Evolutionary conservation across 2,329 filamentous ascomycete species (phyloP).

Genomic region (Cladosporium halotolerans): DNA sequence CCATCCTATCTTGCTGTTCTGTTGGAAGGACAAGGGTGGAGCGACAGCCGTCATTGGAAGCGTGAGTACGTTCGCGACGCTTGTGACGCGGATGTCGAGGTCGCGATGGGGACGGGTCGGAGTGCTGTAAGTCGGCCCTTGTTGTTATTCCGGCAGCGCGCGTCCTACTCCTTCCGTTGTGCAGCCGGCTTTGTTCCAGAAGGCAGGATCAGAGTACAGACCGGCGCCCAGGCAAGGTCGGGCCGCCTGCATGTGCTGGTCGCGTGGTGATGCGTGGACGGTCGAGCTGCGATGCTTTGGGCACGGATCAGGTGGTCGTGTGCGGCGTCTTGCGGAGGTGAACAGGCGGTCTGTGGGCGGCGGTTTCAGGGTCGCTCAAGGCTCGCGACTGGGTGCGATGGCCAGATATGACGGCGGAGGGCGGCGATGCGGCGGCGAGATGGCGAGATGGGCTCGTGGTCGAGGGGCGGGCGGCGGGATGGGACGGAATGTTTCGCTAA

Average conservation of each 20-base stretch:
- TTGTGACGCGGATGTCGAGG: neutral
- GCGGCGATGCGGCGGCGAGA: neutral
- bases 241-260: slow-evolving; percentile 8
- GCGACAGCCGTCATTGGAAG: slow-evolving; percentile 59
- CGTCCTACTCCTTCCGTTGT: neutral
- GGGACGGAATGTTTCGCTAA: neutral
- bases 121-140: neutral
- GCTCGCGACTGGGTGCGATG: neutral
- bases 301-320: slow-evolving; percentile 3
- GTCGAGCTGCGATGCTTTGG: slow-evolving; percentile 4
- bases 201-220: neutral
- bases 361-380: neutral
- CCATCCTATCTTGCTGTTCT: slow-evolving; percentile 50
- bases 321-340: slow-evolving; percentile 6
- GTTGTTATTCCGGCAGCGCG: slow-evolving; percentile 3
- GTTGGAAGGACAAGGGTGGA: slow-evolving; percentile 58
- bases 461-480: neutral
- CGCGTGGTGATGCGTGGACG: slow-evolving; percentile 5
- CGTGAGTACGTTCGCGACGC: neutral
- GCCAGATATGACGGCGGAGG: neutral
- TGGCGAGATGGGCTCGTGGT: neutral
- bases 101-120: neutral
- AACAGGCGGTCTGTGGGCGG: neutral
- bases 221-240: neutral
- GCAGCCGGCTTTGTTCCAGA: slow-evolving; percentile 4